phyloP scores from a whole-genome alignment of 495 filamentous ascomycete genomes.

The Aspergillus asperescens region DNA sequence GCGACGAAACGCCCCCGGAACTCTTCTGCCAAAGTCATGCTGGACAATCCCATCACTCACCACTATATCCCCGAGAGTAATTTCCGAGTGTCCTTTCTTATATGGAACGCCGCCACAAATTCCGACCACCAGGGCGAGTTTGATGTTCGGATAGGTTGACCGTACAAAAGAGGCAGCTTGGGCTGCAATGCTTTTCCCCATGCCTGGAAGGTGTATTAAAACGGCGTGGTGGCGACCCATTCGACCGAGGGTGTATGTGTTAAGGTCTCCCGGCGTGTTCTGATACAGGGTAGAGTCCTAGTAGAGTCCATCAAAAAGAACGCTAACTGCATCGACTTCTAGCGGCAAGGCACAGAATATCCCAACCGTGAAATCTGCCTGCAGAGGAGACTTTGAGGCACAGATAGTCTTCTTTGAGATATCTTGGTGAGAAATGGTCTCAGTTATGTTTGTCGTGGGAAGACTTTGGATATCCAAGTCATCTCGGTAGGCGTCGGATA shows the following conservation, averaged over 20 bases:
- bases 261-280: conserved; percentile 20
- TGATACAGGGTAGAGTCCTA: too few relatives aligned
- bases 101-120: conserved; percentile 30
- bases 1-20: conserved; percentile 15
- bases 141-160: conserved; percentile 17
- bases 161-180: conserved; percentile 15
- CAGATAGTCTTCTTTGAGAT: too few relatives aligned
- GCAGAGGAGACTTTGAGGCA: neutral
- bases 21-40: conserved; percentile 29
- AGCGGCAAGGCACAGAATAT: conserved; percentile 27
- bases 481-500: conserved; percentile 1
- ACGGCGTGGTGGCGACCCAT: conserved; percentile 22
- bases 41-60: conserved; percentile 25
- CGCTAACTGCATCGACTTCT: conserved; percentile 23
- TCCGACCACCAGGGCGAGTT: conserved; percentile 25
- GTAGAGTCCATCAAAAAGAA: conserved; percentile 22
- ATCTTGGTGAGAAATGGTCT: too few relatives aligned
- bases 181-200: conserved; percentile 19
- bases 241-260: conserved; percentile 24
- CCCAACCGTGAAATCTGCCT: neutral
- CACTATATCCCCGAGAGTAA: conserved; percentile 40
- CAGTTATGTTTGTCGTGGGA: too few relatives aligned
- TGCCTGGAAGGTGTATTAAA: conserved; percentile 17
- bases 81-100: conserved; percentile 7
- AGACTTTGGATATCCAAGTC: neutral